Conservation (phyloP, 2,329 filamentous ascomycete species). For the Paramyrothecium roridum region DNA sequence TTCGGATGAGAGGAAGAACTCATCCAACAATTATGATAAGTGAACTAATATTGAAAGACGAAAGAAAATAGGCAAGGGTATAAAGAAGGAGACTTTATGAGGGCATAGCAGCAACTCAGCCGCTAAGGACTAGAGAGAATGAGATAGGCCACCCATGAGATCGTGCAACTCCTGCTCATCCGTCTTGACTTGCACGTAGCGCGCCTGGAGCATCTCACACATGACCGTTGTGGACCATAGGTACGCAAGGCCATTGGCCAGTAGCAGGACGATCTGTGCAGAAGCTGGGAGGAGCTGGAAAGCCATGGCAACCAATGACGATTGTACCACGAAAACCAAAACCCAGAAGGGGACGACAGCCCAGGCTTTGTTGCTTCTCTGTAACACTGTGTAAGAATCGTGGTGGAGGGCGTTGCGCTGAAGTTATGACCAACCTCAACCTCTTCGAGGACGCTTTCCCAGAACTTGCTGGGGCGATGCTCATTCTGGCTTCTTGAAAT, state of each 20-base stretch:
- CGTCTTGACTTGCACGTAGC: conserved; percentile 7
- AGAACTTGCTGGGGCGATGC: conserved; percentile 8
- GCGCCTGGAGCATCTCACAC: conserved; percentile 8
- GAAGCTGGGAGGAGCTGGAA: conserved; percentile 2
- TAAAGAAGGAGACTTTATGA: too few relatives aligned
- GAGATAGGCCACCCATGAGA: conserved; percentile 4
- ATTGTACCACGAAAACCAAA: conserved; percentile 5
- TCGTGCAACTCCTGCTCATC: conserved; percentile 14
- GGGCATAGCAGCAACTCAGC: not conserved
- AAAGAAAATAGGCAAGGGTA: too few relatives aligned
- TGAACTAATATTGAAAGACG: too few relatives aligned
- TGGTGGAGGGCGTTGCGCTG: not conserved
- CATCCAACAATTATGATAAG: too few relatives aligned
- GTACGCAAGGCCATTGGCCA: conserved; percentile 6
- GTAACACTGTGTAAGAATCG: not conserved
- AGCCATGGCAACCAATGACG: conserved; percentile 1
- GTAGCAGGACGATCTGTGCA: conserved; percentile 4
- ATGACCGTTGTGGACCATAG: conserved; percentile 8
- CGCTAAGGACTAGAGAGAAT: not conserved
- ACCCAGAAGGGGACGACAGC: conserved; percentile 8
- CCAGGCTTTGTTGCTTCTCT: conserved; percentile 10
- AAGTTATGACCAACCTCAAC: conserved; percentile 7
- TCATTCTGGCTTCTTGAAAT: conserved; percentile 4
- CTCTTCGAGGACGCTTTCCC: conserved; percentile 12
- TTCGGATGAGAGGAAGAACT: too few relatives aligned